Conservation (phyloP, 345 rosid species). For the Syzygium jambos region DNA sequence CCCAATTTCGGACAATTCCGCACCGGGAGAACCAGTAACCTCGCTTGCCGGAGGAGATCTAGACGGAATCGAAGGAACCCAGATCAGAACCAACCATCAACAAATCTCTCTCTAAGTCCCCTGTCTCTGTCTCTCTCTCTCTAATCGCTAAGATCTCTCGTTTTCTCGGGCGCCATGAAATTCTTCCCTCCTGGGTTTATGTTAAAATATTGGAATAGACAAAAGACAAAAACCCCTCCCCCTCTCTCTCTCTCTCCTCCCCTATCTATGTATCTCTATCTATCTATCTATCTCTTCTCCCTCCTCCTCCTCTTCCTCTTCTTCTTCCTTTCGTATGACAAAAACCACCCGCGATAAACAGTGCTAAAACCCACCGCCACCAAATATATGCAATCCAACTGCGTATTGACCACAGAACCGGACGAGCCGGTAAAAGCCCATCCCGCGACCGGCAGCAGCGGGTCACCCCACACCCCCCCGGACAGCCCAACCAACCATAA, state of each 20-base stretch:
- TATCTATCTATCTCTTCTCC: neutral
- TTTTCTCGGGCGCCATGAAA: neutral
- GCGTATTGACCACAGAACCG: conserved; percentile 28
- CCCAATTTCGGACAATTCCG: neutral
- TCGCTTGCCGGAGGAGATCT: neutral
- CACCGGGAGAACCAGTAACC: neutral
- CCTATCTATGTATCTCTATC: neutral
- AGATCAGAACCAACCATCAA: neutral
- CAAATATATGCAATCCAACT: neutral
- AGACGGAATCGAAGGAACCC: neutral
- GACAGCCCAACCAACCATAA: neutral
- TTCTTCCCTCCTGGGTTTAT: neutral
- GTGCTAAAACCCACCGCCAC: conserved; percentile 47
- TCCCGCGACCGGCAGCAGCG: conserved; percentile 24
- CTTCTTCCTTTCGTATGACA: neutral
- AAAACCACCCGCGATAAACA: conserved; percentile 12
- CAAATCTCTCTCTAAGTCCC: neutral
- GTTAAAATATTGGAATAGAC: neutral
- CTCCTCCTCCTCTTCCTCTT: neutral
- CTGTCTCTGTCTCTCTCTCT: neutral
- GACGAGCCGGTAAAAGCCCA: conserved; percentile 9
- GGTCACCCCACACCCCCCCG: neutral
- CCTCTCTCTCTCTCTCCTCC: neutral
- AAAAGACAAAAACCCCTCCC: conserved; percentile 27
- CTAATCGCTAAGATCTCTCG: neutral